Percentiles rank a stretch among this genome's conserved stretches.
These are phyloP conservation scores for Debaryomyces castellii DNA, from an alignment of 805 yeast species.

Conservation along the genomic window DNA sequence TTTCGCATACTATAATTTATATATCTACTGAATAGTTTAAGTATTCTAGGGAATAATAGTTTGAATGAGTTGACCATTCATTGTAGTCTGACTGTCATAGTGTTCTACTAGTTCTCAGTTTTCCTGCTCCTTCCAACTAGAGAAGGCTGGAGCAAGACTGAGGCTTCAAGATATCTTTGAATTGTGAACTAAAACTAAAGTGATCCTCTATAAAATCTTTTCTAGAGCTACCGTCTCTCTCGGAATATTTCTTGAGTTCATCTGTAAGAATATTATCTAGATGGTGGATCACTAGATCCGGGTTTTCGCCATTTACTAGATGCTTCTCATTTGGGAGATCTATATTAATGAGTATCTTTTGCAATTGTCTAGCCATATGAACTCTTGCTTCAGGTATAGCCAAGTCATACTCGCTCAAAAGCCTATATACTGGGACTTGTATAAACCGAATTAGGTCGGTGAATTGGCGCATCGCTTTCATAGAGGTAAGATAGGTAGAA, in stretches of 20 bases:
- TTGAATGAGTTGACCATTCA: no score
- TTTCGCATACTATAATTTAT: no score
- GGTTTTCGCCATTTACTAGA: constrained; percentile 14
- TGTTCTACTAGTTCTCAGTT: no score
- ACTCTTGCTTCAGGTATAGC: background rate
- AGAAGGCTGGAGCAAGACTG: background rate
- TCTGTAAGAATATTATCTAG: background rate
- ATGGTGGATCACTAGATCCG: constrained; percentile 8
- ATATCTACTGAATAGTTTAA: no score
- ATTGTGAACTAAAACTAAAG: background rate
- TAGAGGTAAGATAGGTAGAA: constrained; percentile 7
- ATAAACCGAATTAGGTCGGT: constrained; percentile 7
- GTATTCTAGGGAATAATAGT: no score
- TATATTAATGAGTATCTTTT: constrained; percentile 5
- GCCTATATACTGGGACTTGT: constrained; percentile 11
- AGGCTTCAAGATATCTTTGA: background rate
- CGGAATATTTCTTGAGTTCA: background rate
- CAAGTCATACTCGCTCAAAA: constrained; percentile 12
- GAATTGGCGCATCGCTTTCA: constrained; percentile 2
- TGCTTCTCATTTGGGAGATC: constrained; percentile 11
- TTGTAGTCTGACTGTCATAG: no score
- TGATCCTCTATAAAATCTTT: background rate
- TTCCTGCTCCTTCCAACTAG: background rate
- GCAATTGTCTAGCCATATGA: background rate
- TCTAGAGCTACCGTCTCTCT: background rate